Evolutionary conservation across 495 filamentous ascomycete species (phyloP).

Genomic region (Bathelium albidoporum): DNA sequence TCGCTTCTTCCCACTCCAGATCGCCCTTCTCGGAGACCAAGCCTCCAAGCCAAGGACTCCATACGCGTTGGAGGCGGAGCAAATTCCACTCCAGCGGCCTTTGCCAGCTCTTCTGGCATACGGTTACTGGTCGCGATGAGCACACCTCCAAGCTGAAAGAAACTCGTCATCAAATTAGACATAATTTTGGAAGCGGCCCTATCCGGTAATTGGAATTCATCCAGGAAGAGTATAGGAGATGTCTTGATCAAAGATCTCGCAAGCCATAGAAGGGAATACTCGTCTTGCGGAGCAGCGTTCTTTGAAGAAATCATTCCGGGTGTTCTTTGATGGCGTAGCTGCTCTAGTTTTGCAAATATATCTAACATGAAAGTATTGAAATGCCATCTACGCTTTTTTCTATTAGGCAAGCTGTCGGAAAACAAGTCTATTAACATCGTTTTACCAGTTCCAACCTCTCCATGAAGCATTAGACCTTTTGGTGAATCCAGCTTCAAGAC

Average conservation of each 20-base stretch:
- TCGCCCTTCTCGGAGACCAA: constrained; percentile 30
- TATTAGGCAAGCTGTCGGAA: constrained; percentile 54
- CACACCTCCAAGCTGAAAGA: constrained; percentile 65
- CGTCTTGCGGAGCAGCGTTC: constrained; percentile 28
- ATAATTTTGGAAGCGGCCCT: constrained; percentile 57
- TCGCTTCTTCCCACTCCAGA: constrained; percentile 25
- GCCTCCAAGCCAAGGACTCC: constrained; percentile 38
- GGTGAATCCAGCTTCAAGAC: constrained; percentile 53
- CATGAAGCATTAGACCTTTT: constrained; percentile 55
- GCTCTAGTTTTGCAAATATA: constrained; percentile 51
- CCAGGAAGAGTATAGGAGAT: constrained; percentile 60
- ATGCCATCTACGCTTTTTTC: constrained; percentile 58
- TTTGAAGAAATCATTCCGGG: neutral
- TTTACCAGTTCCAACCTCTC: constrained; percentile 64
- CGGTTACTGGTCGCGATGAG: constrained; percentile 63
- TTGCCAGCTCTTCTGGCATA: constrained; percentile 63
- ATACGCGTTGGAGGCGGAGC: constrained; percentile 37
- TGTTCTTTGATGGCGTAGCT: constrained; percentile 12
- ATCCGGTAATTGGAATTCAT: constrained; percentile 67
- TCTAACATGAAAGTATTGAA: constrained; percentile 71
- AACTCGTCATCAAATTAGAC: constrained; percentile 57
- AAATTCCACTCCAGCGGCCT: constrained; percentile 53
- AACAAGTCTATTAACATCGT: constrained; percentile 62
- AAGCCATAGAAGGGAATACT: constrained; percentile 54
- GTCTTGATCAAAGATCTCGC: constrained; percentile 56